Conservation (phyloP, 1,284 basidiomycete genomes). For the Ceratobasidium sp. region DNA sequence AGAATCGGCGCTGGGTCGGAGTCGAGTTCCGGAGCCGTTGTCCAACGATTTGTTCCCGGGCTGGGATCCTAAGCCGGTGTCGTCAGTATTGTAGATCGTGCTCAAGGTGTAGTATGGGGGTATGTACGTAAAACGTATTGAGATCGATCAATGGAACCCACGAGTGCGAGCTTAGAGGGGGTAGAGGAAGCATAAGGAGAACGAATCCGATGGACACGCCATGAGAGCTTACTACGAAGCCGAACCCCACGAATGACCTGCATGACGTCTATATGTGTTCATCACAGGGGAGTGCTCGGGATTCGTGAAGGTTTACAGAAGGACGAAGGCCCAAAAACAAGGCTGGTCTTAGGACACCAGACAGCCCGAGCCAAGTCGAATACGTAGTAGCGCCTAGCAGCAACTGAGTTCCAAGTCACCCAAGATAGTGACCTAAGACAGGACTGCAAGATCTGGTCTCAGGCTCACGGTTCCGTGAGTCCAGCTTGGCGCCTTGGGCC, state of each 20-base stretch:
- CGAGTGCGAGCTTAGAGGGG: no score
- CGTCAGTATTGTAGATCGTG: not conserved
- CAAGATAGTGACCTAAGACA: not conserved
- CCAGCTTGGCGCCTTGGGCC: conserved; percentile 5
- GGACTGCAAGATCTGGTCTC: not conserved
- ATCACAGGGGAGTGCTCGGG: not conserved
- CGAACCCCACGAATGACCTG: no score
- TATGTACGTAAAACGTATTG: not conserved
- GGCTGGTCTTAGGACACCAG: not conserved
- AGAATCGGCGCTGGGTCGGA: conserved; percentile 21
- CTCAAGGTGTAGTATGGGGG: not conserved
- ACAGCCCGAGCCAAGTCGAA: not conserved
- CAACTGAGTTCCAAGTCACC: conserved; percentile 12
- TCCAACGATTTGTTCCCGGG: conserved; percentile 30
- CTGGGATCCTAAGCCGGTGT: conserved; percentile 25
- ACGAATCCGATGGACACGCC: no score
- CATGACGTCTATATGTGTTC: no score
- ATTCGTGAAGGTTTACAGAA: not conserved
- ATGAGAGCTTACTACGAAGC: no score
- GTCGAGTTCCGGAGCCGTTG: conserved; percentile 23
- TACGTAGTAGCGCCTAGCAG: not conserved
- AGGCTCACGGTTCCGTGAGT: not conserved
- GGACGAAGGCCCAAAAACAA: not conserved
- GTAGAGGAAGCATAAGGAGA: no score
- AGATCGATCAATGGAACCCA: not conserved